A percentile compares a stretch with the other conserved stretches of the same genome.
These are phyloP conservation scores for Bretziella fagacearum DNA, from an alignment of 2,329 filamentous ascomycete species.

Conservation along the genomic window DNA sequence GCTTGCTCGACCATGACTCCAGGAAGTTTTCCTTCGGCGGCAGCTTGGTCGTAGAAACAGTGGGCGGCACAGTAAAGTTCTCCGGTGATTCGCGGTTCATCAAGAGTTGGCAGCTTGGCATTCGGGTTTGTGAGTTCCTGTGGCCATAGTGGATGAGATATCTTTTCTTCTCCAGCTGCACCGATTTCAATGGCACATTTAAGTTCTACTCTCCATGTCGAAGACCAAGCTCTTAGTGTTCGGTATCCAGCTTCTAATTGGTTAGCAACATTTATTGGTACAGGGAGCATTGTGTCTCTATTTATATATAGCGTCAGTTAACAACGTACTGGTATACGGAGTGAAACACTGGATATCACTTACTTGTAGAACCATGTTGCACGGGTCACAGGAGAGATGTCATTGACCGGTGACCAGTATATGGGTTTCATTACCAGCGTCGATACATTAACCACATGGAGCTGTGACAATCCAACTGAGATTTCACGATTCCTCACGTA, in stretches of 20 bases:
- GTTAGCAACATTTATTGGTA: constrained; percentile 74
- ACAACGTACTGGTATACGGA: not conserved
- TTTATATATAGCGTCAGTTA: not conserved
- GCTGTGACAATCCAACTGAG: constrained; percentile 71
- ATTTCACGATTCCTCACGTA: constrained; percentile 46
- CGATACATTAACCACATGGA: constrained; percentile 77
- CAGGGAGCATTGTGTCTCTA: constrained; percentile 73
- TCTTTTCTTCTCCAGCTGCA: constrained; percentile 76
- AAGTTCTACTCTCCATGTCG: constrained; percentile 85
- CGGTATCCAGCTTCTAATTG: constrained; percentile 82
- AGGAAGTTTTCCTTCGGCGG: constrained; percentile 31
- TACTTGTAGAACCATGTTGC: constrained; percentile 92
- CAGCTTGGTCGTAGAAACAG: constrained; percentile 42
- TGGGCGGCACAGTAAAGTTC: constrained; percentile 43
- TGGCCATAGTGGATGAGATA: constrained; percentile 70
- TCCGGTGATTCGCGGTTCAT: constrained; percentile 29
- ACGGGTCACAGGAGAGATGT: constrained; percentile 63
- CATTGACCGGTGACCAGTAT: constrained; percentile 91
- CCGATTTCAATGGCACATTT: constrained; percentile 82
- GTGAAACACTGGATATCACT: constrained; percentile 13
- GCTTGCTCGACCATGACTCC: not conserved
- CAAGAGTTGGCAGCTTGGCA: constrained; percentile 11
- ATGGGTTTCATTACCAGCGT: constrained; percentile 83
- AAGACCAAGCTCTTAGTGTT: constrained; percentile 72
- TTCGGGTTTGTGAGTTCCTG: constrained; percentile 19